phyloP scores from a whole-genome alignment of 495 filamentous ascomycete species.

The Bacidia rubella region DNA sequence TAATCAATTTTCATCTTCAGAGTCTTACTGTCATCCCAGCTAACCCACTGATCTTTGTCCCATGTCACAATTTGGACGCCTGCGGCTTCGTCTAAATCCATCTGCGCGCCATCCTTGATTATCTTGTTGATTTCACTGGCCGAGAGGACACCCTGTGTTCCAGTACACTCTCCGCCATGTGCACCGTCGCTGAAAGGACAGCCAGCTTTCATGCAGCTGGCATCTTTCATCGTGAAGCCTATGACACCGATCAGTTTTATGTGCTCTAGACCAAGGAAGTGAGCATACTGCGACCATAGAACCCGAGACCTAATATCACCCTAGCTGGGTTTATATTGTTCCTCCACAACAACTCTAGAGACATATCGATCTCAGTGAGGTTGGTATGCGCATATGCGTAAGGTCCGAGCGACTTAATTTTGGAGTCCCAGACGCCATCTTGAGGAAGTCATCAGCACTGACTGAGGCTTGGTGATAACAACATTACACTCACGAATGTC shows the following conservation, averaged over 20 bases:
- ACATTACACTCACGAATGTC: slow-evolving; percentile 23
- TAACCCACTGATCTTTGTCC: slow-evolving; percentile 27
- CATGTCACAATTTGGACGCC: slow-evolving; percentile 27
- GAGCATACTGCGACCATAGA: slow-evolving; percentile 40
- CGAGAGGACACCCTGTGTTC: slow-evolving; percentile 20
- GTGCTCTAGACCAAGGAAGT: no score
- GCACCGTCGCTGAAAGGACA: slow-evolving; percentile 20
- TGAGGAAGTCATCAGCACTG: neutral
- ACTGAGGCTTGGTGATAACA: neutral
- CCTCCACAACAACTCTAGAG: slow-evolving; percentile 38
- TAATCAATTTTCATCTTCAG: slow-evolving; percentile 26
- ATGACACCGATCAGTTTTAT: no score
- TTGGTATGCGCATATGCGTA: slow-evolving; percentile 37
- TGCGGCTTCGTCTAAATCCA: slow-evolving; percentile 8
- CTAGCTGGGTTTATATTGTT: slow-evolving; percentile 29
- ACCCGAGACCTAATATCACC: slow-evolving; percentile 36
- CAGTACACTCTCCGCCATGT: slow-evolving; percentile 23
- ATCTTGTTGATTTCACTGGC: slow-evolving; percentile 19
- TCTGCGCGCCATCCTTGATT: slow-evolving; percentile 3
- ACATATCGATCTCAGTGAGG: slow-evolving; percentile 39
- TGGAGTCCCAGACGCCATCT: slow-evolving; percentile 20
- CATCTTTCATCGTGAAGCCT: slow-evolving; percentile 23
- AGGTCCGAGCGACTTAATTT: slow-evolving; percentile 16
- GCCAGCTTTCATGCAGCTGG: slow-evolving; percentile 20
- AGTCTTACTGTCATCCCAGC: slow-evolving; percentile 28